A percentile compares a stretch with the other conserved stretches of the same genome.
These are phyloP conservation scores for Aureobasidium vineae DNA, from an alignment of 2,329 filamentous ascomycete genomes.

Conservation along the genomic window DNA sequence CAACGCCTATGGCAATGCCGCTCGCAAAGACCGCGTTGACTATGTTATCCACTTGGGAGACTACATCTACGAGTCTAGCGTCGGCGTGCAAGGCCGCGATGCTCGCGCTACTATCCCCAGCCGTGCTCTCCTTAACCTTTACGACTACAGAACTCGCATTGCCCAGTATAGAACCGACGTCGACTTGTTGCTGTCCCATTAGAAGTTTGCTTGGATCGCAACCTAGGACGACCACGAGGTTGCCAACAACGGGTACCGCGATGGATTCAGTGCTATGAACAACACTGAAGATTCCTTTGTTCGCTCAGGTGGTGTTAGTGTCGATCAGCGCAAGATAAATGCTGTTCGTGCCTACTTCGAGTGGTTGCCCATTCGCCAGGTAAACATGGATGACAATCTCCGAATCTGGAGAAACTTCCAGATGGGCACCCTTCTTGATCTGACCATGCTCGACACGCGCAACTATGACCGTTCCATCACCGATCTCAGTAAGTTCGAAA, in stretches of 20 bases:
- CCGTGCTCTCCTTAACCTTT: constrained; percentile 52
- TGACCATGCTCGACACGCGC: constrained; percentile 69
- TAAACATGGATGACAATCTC: constrained; percentile 68
- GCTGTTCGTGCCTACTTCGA: constrained; percentile 70
- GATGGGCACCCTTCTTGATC: constrained; percentile 62
- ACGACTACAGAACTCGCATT: constrained; percentile 59
- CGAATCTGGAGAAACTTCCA: constrained; percentile 67
- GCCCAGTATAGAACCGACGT: constrained; percentile 61
- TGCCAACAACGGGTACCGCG: constrained; percentile 63
- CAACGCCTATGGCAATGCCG: constrained; percentile 42
- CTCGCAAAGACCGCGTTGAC: constrained; percentile 48
- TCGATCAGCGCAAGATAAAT: constrained; percentile 71
- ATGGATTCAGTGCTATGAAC: constrained; percentile 59
- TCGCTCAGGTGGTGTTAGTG: constrained; percentile 56
- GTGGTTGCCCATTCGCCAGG: constrained; percentile 61
- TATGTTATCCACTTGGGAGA: constrained; percentile 51
- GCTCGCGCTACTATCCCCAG: constrained; percentile 55
- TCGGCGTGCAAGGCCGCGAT: constrained; percentile 49
- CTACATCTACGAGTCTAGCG: constrained; percentile 63
- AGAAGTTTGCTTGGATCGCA: constrained; percentile 61
- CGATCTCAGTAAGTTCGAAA: constrained; percentile 44
- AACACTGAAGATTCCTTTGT: constrained; percentile 67
- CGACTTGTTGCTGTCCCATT: constrained; percentile 56
- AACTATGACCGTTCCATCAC: constrained; percentile 68
- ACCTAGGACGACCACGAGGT: constrained; percentile 66